Conservation (phyloP, 306 rosid species). For the Pueraria montana region DNA sequence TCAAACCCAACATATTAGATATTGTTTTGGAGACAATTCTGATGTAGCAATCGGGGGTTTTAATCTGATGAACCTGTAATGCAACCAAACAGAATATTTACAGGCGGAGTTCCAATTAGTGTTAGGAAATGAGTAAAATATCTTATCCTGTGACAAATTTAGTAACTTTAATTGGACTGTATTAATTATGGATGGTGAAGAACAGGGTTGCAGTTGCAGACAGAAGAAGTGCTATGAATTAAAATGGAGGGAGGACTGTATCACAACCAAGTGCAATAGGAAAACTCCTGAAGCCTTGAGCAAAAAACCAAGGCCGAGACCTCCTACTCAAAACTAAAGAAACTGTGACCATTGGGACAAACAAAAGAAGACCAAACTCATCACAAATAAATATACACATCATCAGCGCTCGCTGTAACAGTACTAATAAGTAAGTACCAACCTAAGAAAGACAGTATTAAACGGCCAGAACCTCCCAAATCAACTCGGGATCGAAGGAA, state of each 20-base stretch:
- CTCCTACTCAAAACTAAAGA: too few species aligned
- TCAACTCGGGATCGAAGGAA: conserved; percentile 88
- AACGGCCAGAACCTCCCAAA: conserved; percentile 91
- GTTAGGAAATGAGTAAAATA: background rate
- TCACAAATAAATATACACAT: conserved; percentile 43
- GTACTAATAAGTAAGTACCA: too few species aligned
- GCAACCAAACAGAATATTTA: background rate
- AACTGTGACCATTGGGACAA: too few species aligned
- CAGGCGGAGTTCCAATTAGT: background rate
- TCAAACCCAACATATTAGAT: background rate
- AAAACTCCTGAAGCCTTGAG: conserved; percentile 53
- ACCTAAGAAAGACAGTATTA: conserved; percentile 19
- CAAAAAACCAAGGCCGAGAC: conserved; percentile 49
- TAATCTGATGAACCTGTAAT: background rate
- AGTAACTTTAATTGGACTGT: background rate
- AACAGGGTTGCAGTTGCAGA: background rate
- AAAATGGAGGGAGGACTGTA: too few species aligned
- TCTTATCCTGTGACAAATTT: background rate
- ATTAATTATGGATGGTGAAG: conserved; percentile 15
- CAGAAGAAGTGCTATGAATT: background rate
- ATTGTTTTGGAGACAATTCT: background rate
- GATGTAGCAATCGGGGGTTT: background rate
- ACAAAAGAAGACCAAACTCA: conserved; percentile 19
- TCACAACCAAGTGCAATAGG: conserved; percentile 28
- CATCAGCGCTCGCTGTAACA: background rate